Evolutionary conservation across 441 rosid genomes (phyloP).

Genomic region (Sinapis alba): DNA sequence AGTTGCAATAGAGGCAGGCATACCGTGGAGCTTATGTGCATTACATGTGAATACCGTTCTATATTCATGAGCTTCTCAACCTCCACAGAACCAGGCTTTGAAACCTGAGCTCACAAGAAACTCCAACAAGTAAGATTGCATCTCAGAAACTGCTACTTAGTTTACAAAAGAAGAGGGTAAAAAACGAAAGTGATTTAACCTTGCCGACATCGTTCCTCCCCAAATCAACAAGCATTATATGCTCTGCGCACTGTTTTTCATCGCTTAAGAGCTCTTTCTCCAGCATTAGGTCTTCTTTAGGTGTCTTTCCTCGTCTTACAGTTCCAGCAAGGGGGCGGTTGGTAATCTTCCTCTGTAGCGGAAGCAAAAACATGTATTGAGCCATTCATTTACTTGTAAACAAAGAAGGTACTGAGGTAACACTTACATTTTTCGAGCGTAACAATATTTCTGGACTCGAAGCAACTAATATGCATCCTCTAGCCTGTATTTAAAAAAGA

Average conservation of each 20-base stretch:
- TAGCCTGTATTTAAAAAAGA: too few species aligned
- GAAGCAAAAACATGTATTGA: background rate
- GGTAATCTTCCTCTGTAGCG: conserved; percentile 43
- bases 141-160: conserved; percentile 1
- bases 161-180: background rate
- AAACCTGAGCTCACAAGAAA: conserved; percentile 59
- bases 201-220: too few species aligned
- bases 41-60: background rate
- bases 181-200: background rate
- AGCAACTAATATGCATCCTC: too few species aligned
- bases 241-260: too few species aligned
- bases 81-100: conserved; percentile 45
- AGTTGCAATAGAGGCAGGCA: conserved; percentile 25
- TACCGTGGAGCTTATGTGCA: too few species aligned
- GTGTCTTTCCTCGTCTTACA: conserved; percentile 86
- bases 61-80: background rate
- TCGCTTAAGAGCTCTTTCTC: conserved; percentile 77
- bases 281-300: conserved; percentile 74
- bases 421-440: conserved; percentile 69
- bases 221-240: too few species aligned
- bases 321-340: conserved; percentile 97
- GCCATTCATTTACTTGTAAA: conserved; percentile 16
- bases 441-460: conserved; percentile 44
- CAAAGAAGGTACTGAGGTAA: background rate
- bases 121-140: background rate